Percentiles rank a stretch among this genome's conserved stretches.
Conservation (phyloP, 108 stramenopile genomes). For the Nannochloropsis gaditana region DNA sequence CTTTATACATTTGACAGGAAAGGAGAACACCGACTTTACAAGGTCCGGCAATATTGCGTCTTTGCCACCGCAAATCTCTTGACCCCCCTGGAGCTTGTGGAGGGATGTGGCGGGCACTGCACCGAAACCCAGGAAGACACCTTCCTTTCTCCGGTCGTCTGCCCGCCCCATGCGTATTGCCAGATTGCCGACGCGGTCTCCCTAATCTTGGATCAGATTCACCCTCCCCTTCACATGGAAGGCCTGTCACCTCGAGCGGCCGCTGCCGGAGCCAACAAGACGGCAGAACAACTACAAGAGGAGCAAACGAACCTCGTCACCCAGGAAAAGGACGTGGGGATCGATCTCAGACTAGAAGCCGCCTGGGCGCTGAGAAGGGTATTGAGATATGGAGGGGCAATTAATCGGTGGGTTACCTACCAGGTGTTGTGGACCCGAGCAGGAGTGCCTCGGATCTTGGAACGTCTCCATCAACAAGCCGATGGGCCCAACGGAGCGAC, state of each 20-base stretch:
- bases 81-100: not conserved
- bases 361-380: constrained; percentile 16
- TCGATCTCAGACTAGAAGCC: not conserved
- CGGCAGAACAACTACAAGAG: not conserved
- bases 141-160: not conserved
- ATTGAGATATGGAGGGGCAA: not conserved
- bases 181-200: not conserved
- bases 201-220: not conserved
- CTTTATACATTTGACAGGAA: not conserved
- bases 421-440: not conserved
- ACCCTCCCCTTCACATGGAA: not conserved
- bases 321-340: not conserved
- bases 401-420: not conserved
- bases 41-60: constrained; percentile 4
- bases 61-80: not conserved
- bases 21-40: not conserved
- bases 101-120: too few relatives aligned
- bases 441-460: not conserved
- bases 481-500: not conserved
- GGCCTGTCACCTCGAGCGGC: not conserved
- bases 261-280: not conserved
- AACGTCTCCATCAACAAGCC: not conserved
- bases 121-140: not conserved
- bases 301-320: not conserved
- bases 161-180: not conserved